Percentiles rank a stretch among this genome's conserved stretches.
Conservation (phyloP, 306 rosid species). For the Sindora glabra region DNA sequence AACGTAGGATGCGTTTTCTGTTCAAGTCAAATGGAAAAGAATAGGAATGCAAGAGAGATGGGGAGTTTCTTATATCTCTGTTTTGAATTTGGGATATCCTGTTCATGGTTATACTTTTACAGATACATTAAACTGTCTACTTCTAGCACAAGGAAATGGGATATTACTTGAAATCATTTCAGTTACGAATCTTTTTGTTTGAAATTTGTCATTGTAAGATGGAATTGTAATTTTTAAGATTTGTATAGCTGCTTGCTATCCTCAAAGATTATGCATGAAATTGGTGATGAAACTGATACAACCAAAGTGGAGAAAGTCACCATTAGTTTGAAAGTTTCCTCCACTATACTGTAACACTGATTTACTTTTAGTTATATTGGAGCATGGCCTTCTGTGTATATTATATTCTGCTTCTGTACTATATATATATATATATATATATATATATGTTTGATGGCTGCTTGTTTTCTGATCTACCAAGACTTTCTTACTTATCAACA, state of each 20-base stretch:
- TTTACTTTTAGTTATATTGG: conserved; percentile 3
- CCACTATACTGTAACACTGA: background rate
- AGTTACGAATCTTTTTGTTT: conserved; percentile 14
- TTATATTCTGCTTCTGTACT: background rate
- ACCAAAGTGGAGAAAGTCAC: background rate
- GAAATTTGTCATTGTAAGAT: conserved; percentile 5
- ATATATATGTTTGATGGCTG: background rate
- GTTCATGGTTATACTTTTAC: background rate
- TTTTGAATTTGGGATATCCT: conserved; percentile 4
- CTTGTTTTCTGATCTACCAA: background rate
- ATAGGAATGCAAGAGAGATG: background rate
- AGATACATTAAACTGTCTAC: no score
- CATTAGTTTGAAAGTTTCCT: background rate
- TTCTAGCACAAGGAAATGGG: no score
- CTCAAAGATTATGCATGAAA: no score
- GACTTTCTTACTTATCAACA: background rate
- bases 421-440: no score
- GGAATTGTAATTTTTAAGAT: background rate
- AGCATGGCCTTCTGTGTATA: background rate
- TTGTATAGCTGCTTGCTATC: background rate
- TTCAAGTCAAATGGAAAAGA: background rate
- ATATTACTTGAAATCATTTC: conserved; percentile 12
- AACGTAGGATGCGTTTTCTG: background rate
- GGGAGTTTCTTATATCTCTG: conserved; percentile 25
- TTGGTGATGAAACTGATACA: no score